Percentiles rank a stretch among this genome's conserved stretches.
Evolutionary conservation across 2,329 filamentous ascomycete species (phyloP).

Genomic region (Colletotrichum chrysophilum): DNA sequence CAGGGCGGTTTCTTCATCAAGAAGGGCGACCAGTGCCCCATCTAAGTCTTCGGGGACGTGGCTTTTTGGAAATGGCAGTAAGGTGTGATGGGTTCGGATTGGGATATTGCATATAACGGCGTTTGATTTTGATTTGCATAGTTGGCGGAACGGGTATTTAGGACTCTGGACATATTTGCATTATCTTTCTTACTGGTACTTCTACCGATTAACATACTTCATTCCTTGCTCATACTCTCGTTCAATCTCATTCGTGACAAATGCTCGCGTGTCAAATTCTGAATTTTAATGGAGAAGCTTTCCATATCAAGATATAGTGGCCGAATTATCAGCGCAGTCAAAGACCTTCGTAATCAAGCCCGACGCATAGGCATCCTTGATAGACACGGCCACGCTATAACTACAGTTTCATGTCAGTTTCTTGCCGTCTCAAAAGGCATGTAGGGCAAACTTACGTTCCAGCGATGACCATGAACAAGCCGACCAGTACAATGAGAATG

Average conservation of each 20-base stretch:
- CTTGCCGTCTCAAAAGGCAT: accelerated
- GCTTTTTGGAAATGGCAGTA: background rate
- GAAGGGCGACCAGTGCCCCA: conserved; percentile 16
- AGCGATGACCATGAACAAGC: background rate
- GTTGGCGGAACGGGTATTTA: background rate
- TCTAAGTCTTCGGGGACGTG: background rate
- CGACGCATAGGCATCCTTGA: background rate
- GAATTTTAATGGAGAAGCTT: accelerated
- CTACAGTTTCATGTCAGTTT: background rate
- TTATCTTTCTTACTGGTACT: background rate
- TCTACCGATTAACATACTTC: background rate
- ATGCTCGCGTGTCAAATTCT: accelerated
- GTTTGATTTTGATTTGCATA: background rate
- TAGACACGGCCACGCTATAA: background rate
- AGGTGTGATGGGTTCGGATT: background rate
- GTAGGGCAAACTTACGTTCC: background rate
- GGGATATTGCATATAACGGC: background rate
- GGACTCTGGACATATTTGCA: background rate
- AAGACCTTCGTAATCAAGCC: background rate
- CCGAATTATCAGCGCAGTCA: background rate
- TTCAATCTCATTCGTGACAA: background rate
- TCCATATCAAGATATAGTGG: background rate
- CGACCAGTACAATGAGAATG: background rate
- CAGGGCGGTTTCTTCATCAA: background rate
- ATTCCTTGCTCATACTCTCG: background rate